Percentiles rank a stretch among this genome's conserved stretches.
phyloP scores from a whole-genome alignment of 129 eudicot species.

The Flaveria trinervia region DNA sequence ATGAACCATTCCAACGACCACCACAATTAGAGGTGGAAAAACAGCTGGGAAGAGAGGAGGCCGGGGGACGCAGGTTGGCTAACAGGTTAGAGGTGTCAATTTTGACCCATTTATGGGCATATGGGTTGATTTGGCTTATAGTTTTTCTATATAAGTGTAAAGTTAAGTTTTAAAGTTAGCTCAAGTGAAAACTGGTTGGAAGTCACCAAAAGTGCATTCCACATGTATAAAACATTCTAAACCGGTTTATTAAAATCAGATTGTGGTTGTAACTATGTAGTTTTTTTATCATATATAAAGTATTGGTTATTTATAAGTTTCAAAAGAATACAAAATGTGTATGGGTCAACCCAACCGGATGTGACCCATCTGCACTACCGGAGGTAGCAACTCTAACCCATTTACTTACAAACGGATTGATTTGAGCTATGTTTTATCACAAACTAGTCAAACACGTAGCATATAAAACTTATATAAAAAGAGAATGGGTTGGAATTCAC shows the following conservation, averaged over 20 bases:
- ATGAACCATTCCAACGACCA: background rate
- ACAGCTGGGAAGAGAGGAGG: background rate
- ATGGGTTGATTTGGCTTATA: background rate
- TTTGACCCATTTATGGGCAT: constrained; percentile 1
- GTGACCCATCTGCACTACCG: background rate
- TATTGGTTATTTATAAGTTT: background rate
- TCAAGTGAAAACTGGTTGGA: background rate
- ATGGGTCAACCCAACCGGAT: background rate
- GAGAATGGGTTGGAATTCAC: background rate
- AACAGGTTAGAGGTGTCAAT: background rate
- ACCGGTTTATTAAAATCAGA: background rate
- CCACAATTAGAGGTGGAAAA: background rate
- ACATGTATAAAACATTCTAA: background rate
- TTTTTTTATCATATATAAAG: background rate
- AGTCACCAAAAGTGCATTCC: background rate
- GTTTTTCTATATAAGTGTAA: background rate
- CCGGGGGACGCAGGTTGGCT: background rate
- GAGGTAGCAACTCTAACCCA: background rate
- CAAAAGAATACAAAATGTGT: background rate
- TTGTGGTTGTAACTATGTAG: background rate
- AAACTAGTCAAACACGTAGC: background rate
- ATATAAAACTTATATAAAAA: background rate
- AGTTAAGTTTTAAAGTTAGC: background rate
- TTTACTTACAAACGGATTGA: background rate
- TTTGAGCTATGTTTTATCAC: background rate